phyloP scores from a whole-genome alignment of 768 basidiomycete genomes.

The Pleurotus tuber-regium region DNA sequence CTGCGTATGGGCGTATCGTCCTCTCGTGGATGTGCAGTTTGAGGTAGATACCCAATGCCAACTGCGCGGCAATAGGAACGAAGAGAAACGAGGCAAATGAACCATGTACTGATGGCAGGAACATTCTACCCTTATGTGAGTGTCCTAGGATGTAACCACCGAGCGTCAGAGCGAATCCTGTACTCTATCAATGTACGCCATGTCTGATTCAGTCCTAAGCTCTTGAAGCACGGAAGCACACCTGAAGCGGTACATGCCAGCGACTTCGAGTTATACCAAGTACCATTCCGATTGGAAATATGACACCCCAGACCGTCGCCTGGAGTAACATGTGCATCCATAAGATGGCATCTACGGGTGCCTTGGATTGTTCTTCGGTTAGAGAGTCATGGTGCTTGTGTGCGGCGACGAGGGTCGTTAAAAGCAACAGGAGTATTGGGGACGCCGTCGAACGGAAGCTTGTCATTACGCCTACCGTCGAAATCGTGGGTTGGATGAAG shows the following conservation, averaged over 20 bases:
- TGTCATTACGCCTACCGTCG: no score
- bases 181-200: constrained; percentile 37
- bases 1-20: constrained; percentile 68
- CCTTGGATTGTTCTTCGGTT: constrained; percentile 58
- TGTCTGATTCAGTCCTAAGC: constrained; percentile 2
- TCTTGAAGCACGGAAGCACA: constrained; percentile 26
- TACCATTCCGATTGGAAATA: constrained; percentile 86
- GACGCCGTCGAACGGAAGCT: no score
- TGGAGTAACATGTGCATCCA: constrained; percentile 86
- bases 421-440: constrained; percentile 18
- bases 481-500: no score
- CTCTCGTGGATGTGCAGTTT: constrained; percentile 88
- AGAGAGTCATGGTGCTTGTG: constrained; percentile 65
- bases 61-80: constrained; percentile 63
- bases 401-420: constrained; percentile 33
- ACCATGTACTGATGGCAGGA: constrained; percentile 73
- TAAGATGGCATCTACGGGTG: constrained; percentile 73
- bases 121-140: constrained; percentile 78
- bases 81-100: constrained; percentile 63
- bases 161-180: constrained; percentile 66
- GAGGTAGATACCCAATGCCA: constrained; percentile 80
- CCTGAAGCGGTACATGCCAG: constrained; percentile 92
- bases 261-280: constrained; percentile 73
- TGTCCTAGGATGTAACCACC: constrained; percentile 84
- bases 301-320: constrained; percentile 74